Conservation (phyloP, 2,329 filamentous ascomycete species). For the Beauveria asiatica region DNA sequence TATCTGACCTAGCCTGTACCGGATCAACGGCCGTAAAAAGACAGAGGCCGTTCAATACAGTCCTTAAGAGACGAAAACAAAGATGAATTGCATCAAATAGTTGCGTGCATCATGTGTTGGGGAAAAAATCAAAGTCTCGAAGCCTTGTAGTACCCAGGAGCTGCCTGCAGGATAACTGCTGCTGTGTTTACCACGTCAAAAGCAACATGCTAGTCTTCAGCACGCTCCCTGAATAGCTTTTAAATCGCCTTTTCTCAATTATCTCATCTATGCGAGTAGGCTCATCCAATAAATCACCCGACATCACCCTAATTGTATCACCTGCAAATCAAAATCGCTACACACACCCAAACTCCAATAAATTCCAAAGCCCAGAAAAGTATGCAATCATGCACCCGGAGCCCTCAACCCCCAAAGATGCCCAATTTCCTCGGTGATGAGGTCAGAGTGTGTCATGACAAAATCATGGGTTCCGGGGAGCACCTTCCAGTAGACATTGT, state of each 20-base stretch:
- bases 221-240: too few species aligned
- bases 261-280: not conserved
- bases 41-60: not conserved
- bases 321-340: not conserved
- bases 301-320: not conserved
- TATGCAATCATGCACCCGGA: not conserved
- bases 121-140: too few species aligned
- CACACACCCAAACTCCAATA: not conserved
- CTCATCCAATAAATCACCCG: not conserved
- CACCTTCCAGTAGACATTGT: slow-evolving; percentile 40
- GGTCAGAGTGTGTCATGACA: slow-evolving; percentile 45
- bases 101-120: too few species aligned
- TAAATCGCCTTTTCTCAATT: too few species aligned
- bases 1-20: not conserved
- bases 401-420: slow-evolving; percentile 33
- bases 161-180: too few species aligned
- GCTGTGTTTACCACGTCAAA: too few species aligned
- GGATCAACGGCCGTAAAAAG: too few species aligned
- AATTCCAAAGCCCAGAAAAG: not conserved
- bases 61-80: not conserved
- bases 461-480: slow-evolving; percentile 53
- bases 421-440: slow-evolving; percentile 38
- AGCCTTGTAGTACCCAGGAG: too few species aligned
- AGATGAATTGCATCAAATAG: too few species aligned
- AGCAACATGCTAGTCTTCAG: too few species aligned